Conservation (phyloP, 371 early-diverging fungal species). For the Fennellomyces sp. region DNA sequence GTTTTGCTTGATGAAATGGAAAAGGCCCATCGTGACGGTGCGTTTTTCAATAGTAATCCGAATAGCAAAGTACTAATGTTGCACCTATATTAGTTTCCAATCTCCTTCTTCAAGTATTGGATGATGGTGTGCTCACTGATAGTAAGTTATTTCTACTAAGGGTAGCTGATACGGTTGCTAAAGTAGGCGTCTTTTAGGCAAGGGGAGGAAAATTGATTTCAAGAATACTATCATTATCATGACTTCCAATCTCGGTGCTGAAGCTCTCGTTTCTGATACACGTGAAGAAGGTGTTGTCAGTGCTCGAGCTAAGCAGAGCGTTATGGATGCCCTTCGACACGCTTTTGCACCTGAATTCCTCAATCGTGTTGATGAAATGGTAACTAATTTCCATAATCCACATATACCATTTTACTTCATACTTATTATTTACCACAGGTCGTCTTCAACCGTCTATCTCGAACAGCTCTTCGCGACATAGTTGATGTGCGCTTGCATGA, state of each 20-base stretch:
- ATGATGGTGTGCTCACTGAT: constrained; percentile 91
- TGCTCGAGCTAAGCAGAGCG: constrained; percentile 53
- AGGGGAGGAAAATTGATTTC: constrained; percentile 89
- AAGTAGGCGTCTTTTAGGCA: constrained; percentile 26
- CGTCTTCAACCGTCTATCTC: constrained; percentile 70
- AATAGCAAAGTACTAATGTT: background rate
- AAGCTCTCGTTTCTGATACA: constrained; percentile 64
- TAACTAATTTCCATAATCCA: constrained; percentile 19
- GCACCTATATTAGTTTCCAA: constrained; percentile 61
- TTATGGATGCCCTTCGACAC: constrained; percentile 73
- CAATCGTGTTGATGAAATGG: constrained; percentile 89
- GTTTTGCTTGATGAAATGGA: constrained; percentile 94
- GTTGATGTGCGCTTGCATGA: constrained; percentile 79
- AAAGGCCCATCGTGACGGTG: constrained; percentile 81
- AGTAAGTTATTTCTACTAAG: constrained; percentile 27
- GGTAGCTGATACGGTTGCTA: background rate
- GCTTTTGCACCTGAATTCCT: constrained; percentile 91
- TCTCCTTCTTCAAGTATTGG: constrained; percentile 83
- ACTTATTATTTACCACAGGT: constrained; percentile 32
- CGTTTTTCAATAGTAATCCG: background rate
- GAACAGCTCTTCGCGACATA: constrained; percentile 69
- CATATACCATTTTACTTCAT: background rate
- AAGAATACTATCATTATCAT: constrained; percentile 92
- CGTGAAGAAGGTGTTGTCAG: constrained; percentile 49
- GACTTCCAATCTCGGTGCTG: constrained; percentile 86